These are phyloP conservation scores for Verticillium nonalfalfae DNA, from an alignment of 2,329 filamentous ascomycete species.

Conservation along the genomic window DNA sequence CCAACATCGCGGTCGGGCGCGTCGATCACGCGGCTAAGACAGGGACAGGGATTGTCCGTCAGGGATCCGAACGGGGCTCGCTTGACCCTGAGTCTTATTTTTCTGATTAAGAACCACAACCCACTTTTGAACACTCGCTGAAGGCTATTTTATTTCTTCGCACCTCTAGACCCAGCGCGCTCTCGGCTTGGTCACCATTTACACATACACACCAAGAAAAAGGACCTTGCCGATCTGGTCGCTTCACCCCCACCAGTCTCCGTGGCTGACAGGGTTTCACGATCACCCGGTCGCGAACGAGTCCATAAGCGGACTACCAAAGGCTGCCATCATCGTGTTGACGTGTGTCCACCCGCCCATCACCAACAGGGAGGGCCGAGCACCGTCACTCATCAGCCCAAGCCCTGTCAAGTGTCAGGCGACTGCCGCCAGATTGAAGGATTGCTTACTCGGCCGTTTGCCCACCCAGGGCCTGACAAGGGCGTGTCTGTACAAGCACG, in stretches of 20 bases:
- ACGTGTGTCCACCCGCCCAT: neutral
- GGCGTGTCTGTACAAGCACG: neutral
- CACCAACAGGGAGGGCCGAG: neutral
- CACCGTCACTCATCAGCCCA: neutral
- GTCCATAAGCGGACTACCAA: neutral
- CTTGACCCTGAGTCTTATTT: neutral
- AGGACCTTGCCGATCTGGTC: neutral
- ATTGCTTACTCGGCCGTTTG: neutral
- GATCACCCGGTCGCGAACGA: neutral
- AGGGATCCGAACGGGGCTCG: neutral
- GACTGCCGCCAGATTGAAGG: neutral
- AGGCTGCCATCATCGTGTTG: neutral
- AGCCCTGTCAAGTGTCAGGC: neutral
- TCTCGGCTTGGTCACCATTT: too few relatives aligned
- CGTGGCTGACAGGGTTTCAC: neutral
- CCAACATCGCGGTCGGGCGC: conserved; percentile 1
- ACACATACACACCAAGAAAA: neutral
- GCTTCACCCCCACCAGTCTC: neutral
- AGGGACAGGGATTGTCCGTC: neutral
- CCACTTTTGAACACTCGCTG: neutral
- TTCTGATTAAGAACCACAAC: neutral
- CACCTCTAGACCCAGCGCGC: neutral
- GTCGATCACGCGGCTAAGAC: conserved; percentile 1
- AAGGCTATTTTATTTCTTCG: neutral
- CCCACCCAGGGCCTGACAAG: neutral